These are phyloP conservation scores for Penicillium sp. DNA, from an alignment of 2,329 filamentous ascomycete species.

Conservation along the genomic window DNA sequence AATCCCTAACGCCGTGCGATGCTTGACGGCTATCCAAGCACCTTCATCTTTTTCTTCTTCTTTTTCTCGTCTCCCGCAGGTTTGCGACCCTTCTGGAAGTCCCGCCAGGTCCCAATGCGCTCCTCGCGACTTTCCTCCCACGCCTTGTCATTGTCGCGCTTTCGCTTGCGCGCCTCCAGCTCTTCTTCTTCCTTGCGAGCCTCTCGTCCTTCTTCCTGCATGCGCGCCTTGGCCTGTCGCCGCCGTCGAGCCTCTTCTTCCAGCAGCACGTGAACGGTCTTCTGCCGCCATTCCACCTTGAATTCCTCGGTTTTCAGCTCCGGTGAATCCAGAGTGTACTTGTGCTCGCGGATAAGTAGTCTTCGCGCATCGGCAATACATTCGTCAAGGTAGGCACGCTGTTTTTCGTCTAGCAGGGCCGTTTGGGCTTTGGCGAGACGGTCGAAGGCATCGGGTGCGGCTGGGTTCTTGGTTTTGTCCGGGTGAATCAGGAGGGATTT, in stretches of 20 bases:
- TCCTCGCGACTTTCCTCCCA: slow-evolving; percentile 93
- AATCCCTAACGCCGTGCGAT: not conserved
- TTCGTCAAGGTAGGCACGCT: slow-evolving; percentile 82
- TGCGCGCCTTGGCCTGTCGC: slow-evolving; percentile 84
- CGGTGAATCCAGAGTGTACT: slow-evolving; percentile 83
- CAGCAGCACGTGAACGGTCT: slow-evolving; percentile 83
- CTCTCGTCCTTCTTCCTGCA: slow-evolving; percentile 93
- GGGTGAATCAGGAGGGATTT: slow-evolving; percentile 99
- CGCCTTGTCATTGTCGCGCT: slow-evolving; percentile 87
- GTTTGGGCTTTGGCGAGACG: slow-evolving; percentile 92
- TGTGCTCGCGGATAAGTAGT: slow-evolving; percentile 89
- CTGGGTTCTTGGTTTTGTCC: slow-evolving; percentile 91
- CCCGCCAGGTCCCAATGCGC: slow-evolving; percentile 89
- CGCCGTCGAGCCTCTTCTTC: slow-evolving; percentile 85
- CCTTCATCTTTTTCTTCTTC: slow-evolving; percentile 62
- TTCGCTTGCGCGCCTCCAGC: slow-evolving; percentile 73
- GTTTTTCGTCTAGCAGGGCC: slow-evolving; percentile 89
- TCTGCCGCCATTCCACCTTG: slow-evolving; percentile 81
- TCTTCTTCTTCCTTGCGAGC: slow-evolving; percentile 85
- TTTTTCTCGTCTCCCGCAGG: slow-evolving; percentile 48
- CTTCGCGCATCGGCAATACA: slow-evolving; percentile 94
- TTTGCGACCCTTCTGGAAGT: slow-evolving; percentile 72
- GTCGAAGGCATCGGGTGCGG: slow-evolving; percentile 92
- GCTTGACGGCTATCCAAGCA: slow-evolving; percentile 39
- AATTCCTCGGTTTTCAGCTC: slow-evolving; percentile 81